Evolutionary conservation across 2,329 filamentous ascomycete genomes (phyloP), one percentile per base, ranked within the genome.

Genomic region (Intubia oerlemansii): DNA sequence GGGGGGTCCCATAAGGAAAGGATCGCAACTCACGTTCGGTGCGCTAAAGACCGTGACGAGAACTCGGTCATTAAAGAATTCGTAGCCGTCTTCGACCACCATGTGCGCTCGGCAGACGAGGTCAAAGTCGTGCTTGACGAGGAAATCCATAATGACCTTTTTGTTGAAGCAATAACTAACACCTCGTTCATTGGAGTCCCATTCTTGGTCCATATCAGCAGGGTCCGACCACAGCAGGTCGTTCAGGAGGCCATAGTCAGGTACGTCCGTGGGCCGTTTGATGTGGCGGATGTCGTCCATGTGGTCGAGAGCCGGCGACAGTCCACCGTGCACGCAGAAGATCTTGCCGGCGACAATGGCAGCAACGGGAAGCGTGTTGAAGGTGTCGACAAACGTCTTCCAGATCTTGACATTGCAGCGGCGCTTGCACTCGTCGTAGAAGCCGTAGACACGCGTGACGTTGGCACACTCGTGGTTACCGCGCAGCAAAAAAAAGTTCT

Each of bases 301-400:
- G 19, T 84, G 93, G 66, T 95, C 93, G 40, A 98, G 64, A 50
- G 93, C 88, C 25, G 88, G 88, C 53, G 82, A 93, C 46, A 98
- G 59, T 47, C 88, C 88, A 49, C 88, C 88, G 57, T 98, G 88
- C 85, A 98, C 93, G 48, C 84, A 93, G 62, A 98, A 95, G 50
- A 98, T 98, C 75, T 95, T 98, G 64, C 93, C 88, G 48, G 92
- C 85, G 44, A 98, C 93, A 56, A 98, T 98, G 41, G 88, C 85
- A 33, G 85, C 88, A 52, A 98, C 95, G 27, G 85, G 85, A 47
- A 95, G 58, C 57, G 82, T 93, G 65, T 98, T 98, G 70, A 98
- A 98, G 66, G 84, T 93, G 53, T 98, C 85, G 38, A 84, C 93
- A 51, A 98, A 95, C 2, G 85, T 95, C 68, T 98, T 98, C 85